Conservation (phyloP, 1,284 basidiomycete genomes). For the Cryptococcus sp. region DNA sequence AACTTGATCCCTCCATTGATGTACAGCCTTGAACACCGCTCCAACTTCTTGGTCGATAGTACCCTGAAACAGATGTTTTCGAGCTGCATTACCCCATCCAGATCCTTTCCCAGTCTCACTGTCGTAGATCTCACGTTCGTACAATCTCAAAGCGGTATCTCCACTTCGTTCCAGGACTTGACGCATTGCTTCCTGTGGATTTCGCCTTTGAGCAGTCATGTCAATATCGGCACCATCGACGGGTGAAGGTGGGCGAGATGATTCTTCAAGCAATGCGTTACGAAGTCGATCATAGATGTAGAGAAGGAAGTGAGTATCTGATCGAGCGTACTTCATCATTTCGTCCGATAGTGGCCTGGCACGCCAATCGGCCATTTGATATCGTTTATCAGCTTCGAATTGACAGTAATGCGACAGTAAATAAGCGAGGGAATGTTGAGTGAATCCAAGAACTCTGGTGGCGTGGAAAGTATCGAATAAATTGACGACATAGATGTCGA, state of each 20-base stretch:
- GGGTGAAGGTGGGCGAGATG: conserved; percentile 33
- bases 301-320: conserved; percentile 91
- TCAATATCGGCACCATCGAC: conserved; percentile 8
- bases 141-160: conserved; percentile 66
- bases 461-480: conserved; percentile 97
- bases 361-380: conserved; percentile 95
- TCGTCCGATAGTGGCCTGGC: conserved; percentile 82
- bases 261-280: conserved; percentile 66
- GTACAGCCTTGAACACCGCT: conserved; percentile 68
- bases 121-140: conserved; percentile 67
- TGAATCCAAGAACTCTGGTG: conserved; percentile 76
- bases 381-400: conserved; percentile 90
- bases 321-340: conserved; percentile 88
- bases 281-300: conserved; percentile 92
- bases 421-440: conserved; percentile 74
- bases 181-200: conserved; percentile 37
- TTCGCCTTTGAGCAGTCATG: conserved; percentile 12
- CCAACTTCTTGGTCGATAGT: conserved; percentile 52
- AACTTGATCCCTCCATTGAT: conserved; percentile 77
- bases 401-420: conserved; percentile 86
- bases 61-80: conserved; percentile 66
- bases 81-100: conserved; percentile 67
- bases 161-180: conserved; percentile 65
- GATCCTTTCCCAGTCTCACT: conserved; percentile 59
- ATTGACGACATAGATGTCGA: conserved; percentile 88